These are phyloP conservation scores for Musa beccarii DNA, from an alignment of 176 grass and related monocot species.

Conservation along the genomic window DNA sequence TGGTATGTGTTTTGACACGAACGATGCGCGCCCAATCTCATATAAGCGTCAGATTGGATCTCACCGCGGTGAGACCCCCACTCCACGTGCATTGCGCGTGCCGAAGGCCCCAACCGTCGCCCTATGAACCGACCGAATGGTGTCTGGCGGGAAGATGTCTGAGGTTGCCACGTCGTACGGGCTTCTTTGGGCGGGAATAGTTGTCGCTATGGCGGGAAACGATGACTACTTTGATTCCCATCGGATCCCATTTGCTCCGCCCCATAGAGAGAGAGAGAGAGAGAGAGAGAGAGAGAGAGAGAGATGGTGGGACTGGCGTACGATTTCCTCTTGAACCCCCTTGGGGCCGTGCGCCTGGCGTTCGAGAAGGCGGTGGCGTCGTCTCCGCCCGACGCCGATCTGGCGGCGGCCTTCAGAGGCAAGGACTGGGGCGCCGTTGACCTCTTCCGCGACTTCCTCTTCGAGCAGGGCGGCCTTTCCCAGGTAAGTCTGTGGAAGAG, in stretches of 20 bases:
- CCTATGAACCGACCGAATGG: too few species aligned
- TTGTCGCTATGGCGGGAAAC: background rate
- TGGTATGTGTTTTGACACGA: too few species aligned
- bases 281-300: slow-evolving; percentile 15
- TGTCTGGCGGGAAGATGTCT: too few species aligned
- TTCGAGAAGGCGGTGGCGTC: slow-evolving; percentile 60
- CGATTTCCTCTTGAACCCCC: slow-evolving; percentile 70
- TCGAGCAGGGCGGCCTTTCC: slow-evolving; percentile 55
- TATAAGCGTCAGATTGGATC: too few species aligned
- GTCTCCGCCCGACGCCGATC: slow-evolving; percentile 36
- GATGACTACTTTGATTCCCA: background rate
- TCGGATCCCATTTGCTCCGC: background rate
- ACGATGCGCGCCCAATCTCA: too few species aligned
- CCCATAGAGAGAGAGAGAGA: background rate
- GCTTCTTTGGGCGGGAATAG: background rate
- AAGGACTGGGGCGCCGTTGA: slow-evolving; percentile 80
- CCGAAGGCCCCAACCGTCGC: background rate
- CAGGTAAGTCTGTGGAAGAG: slow-evolving; percentile 27
- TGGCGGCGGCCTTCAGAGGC: slow-evolving; percentile 53
- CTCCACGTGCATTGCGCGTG: background rate
- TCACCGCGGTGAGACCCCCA: too few species aligned
- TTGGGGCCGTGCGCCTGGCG: slow-evolving; percentile 73
- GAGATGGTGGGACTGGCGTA: slow-evolving; percentile 69
- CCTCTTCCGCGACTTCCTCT: slow-evolving; percentile 74
- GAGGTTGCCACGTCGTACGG: too few species aligned